Conservation (phyloP, 2,329 filamentous ascomycete species). For the Ascochyta lentis region DNA sequence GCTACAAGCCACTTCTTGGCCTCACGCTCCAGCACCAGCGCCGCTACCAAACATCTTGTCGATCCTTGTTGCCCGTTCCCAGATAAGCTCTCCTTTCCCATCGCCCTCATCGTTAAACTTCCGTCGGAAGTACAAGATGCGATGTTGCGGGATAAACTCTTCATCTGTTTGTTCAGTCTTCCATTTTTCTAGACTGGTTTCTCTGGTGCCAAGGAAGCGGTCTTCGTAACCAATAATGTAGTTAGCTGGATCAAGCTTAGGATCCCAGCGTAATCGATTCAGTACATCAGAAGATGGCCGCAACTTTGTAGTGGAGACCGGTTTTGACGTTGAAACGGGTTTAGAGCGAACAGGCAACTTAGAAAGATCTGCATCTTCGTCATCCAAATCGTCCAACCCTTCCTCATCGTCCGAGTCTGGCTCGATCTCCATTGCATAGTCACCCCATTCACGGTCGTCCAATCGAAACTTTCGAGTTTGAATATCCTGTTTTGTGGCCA, state of each 20-base stretch:
- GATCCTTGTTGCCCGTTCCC: slow-evolving; percentile 57
- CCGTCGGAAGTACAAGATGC: slow-evolving; percentile 59
- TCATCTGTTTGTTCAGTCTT: slow-evolving; percentile 61
- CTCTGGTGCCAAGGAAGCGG: slow-evolving; percentile 58
- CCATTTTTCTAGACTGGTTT: slow-evolving; percentile 58
- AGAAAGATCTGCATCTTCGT: slow-evolving; percentile 15
- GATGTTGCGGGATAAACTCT: slow-evolving; percentile 64
- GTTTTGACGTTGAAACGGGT: slow-evolving; percentile 21
- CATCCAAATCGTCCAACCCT: slow-evolving; percentile 26
- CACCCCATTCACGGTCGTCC: slow-evolving; percentile 60
- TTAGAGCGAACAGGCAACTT: slow-evolving; percentile 29
- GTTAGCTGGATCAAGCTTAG: slow-evolving; percentile 51
- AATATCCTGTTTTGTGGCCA: slow-evolving; percentile 46
- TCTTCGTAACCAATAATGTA: slow-evolving; percentile 63
- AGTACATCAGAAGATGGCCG: slow-evolving; percentile 54
- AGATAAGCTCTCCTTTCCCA: slow-evolving; percentile 50
- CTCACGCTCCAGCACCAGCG: slow-evolving; percentile 10
- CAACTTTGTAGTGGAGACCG: slow-evolving; percentile 38
- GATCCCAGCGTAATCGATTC: slow-evolving; percentile 59
- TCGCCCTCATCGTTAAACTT: slow-evolving; percentile 33
- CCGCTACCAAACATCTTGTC: slow-evolving; percentile 58
- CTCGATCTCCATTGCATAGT: slow-evolving; percentile 53
- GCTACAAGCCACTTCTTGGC: not conserved
- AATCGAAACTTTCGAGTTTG: slow-evolving; percentile 47
- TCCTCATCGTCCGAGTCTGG: slow-evolving; percentile 48